A percentile compares a stretch with the other conserved stretches of the same genome.
These are phyloP conservation scores for Tillandsia fasciculata DNA, from an alignment of 176 grass and related monocot species.

Conservation along the genomic window DNA sequence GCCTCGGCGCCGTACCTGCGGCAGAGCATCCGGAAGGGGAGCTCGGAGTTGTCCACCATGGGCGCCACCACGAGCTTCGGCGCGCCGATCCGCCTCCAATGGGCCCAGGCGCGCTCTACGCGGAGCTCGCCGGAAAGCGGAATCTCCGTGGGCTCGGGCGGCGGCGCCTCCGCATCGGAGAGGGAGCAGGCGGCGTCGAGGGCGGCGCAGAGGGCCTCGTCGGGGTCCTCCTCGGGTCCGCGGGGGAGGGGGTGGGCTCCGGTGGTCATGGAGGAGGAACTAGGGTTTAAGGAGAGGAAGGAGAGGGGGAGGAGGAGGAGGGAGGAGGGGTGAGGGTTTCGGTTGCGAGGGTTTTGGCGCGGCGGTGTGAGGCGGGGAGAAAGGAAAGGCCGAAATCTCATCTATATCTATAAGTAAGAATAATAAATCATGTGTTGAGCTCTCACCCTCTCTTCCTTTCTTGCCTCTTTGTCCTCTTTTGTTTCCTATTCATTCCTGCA, in stretches of 20 bases:
- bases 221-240: constrained; percentile 27
- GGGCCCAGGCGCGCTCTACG: constrained; percentile 72
- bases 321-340: neutral
- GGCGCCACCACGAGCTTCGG: constrained; percentile 66
- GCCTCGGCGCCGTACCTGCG: constrained; percentile 75
- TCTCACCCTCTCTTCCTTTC: too few relatives aligned
- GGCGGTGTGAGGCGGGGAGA: neutral
- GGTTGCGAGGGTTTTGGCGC: neutral
- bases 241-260: constrained; percentile 13
- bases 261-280: constrained; percentile 41
- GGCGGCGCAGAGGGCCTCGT: constrained; percentile 17
- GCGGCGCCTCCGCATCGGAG: neutral
- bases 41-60: constrained; percentile 98
- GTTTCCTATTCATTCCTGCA: too few relatives aligned
- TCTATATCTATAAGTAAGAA: too few relatives aligned
- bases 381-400: constrained; percentile 16
- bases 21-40: constrained; percentile 94
- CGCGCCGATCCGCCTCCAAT: constrained; percentile 64
- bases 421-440: too few relatives aligned
- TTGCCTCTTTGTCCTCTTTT: too few relatives aligned
- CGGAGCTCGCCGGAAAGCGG: constrained; percentile 29
- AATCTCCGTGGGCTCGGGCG: constrained; percentile 15
- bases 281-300: constrained; percentile 50
- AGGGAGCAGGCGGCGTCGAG: constrained; percentile 11
- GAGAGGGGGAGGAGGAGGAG: constrained; percentile 31